Evolutionary conservation across 2,329 filamentous ascomycete species (phyloP), one percentile per base, ranked within the genome.

Genomic region (Ophiostoma angusticollis): DNA sequence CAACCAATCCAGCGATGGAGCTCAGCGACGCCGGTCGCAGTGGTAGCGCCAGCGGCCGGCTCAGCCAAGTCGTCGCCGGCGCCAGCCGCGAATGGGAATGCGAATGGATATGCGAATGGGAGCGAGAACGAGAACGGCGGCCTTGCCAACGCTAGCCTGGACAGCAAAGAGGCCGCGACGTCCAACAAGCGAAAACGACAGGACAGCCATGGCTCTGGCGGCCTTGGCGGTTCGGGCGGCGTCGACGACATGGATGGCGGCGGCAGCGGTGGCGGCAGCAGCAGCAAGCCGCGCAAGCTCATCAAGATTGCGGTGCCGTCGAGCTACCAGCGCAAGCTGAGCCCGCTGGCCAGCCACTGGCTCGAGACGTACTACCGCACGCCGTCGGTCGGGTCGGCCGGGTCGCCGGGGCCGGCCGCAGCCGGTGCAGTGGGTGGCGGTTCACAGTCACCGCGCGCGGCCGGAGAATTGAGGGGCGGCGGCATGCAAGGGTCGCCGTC

Each of bases 281-380:
- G 19, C 50, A 52, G n/a, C n/a, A n/a, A n/a, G 14, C 50, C 49
- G 2, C 54, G 52, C 43, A 58, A 58, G 42, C 29, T 53, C 12
- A 28, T 48, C 19, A 50, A 45, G 31, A 42, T 48, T 9, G 11
- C 25, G 2, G 27, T 50, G 31, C 43, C 42, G 14, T 16, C 28
- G 2, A 36, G 31, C 32, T 48, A 47, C 22, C 41, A 38, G 14
- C 18, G 28, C 28, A 39, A 39, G 33, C 39, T 51, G 9, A 47
- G 37, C 17, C 37, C 43, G 7, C 33, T 24, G 6, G 44, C 43
- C 9, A 42, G 41, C 25, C 40, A 36, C 9, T 47, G 44, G 46
- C 37, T 49, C 11, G 38, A 43, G 23, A 41, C 43, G 11, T 28
- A 17, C n/a, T n/a, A n/a, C 30, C 34, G 19, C 17, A 22, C 37